Evolutionary conservation across 2,329 filamentous ascomycete species (phyloP).

Genomic region (Clonostachys rosea): DNA sequence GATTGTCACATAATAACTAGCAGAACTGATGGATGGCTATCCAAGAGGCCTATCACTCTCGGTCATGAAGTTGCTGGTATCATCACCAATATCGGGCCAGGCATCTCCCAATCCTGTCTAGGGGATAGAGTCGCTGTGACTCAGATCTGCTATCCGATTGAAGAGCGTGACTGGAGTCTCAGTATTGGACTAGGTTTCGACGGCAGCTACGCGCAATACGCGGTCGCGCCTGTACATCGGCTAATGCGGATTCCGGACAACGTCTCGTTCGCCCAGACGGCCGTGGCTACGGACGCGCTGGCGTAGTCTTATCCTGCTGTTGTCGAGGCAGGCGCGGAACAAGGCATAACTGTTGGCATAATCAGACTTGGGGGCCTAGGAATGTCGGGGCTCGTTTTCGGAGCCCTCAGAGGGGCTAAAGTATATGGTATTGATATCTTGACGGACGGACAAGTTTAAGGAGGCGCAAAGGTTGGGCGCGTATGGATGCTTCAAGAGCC

Average conservation of each 20-base stretch:
- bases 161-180: background rate
- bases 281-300: slow-evolving; percentile 32
- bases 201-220: slow-evolving; percentile 2
- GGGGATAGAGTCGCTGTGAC: slow-evolving; percentile 1
- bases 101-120: background rate
- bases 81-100: background rate
- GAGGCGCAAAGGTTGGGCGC: slow-evolving; percentile 1
- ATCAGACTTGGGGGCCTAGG: slow-evolving; percentile 34
- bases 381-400: slow-evolving; percentile 24
- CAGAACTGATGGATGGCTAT: background rate
- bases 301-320: slow-evolving; percentile 33
- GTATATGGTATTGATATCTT: slow-evolving; percentile 4
- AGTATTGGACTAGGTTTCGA: slow-evolving; percentile 2
- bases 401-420: slow-evolving; percentile 1
- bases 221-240: background rate
- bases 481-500: background rate
- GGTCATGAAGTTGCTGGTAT: slow-evolving; percentile 4
- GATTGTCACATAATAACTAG: slow-evolving; percentile 1
- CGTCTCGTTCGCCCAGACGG: slow-evolving; percentile 20
- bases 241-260: slow-evolving; percentile 3
- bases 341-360: slow-evolving; percentile 27
- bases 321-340: slow-evolving; percentile 22
- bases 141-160: background rate
- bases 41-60: slow-evolving; percentile 2
- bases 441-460: slow-evolving; percentile 3